Evolutionary conservation across 106 monocot species (phyloP).

Genomic region (Phalaenopsis aphrodite): DNA sequence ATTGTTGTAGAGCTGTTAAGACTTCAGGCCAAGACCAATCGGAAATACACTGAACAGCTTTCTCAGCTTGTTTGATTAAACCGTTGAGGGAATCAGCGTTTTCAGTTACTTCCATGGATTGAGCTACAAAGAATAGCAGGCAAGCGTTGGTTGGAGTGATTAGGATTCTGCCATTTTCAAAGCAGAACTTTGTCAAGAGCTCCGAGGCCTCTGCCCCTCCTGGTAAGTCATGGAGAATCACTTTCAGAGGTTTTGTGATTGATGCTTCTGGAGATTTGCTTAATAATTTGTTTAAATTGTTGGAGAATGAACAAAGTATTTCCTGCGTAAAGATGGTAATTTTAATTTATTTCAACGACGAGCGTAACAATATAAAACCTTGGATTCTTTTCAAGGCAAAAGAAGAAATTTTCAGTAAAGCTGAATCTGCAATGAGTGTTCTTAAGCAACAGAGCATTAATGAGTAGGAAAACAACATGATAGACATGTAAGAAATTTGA

Average conservation of each 20-base stretch:
- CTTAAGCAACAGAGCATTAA: too few species aligned
- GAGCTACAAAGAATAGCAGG: conserved; percentile 10
- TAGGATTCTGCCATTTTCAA: conserved; percentile 4
- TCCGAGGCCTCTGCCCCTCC: conserved; percentile 55
- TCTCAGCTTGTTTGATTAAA: conserved; percentile 38
- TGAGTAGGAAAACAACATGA: too few species aligned
- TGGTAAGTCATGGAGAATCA: conserved; percentile 51
- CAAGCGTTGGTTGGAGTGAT: conserved; percentile 13
- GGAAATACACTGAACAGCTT: conserved; percentile 32
- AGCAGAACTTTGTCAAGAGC: conserved; percentile 18
- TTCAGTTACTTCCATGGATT: conserved; percentile 24
- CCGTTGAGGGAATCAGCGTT: conserved; percentile 12
- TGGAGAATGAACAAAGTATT: conserved; percentile 54
- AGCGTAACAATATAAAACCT: neutral
- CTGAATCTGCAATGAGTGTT: too few species aligned
- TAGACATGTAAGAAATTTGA: too few species aligned
- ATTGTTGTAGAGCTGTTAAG: conserved; percentile 54
- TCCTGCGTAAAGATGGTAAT: conserved; percentile 28
- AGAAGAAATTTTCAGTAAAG: too few species aligned
- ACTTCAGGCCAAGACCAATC: conserved; percentile 65
- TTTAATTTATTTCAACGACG: neutral
- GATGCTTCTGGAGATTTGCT: conserved; percentile 17
- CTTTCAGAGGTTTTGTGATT: conserved; percentile 22
- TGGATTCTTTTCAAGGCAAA: neutral
- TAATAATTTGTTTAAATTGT: conserved; percentile 37